phyloP scores from a whole-genome alignment of 148 eudicot species.

The Vaccinium corymbosum region DNA sequence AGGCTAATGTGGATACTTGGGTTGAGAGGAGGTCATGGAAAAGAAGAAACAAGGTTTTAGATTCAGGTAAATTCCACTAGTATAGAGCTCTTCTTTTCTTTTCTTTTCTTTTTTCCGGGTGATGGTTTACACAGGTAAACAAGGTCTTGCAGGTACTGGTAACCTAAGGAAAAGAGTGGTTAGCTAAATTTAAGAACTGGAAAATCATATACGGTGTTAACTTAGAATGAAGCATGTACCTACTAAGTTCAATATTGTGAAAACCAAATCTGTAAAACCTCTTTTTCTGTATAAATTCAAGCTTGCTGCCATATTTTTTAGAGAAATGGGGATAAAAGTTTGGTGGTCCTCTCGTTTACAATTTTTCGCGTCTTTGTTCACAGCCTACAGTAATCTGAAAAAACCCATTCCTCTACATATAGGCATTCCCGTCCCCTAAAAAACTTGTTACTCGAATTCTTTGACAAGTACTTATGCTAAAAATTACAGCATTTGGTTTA shows the following conservation, averaged over 20 bases:
- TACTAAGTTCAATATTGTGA: not conserved
- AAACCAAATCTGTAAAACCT: not conserved
- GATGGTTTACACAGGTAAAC: not conserved
- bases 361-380: not conserved
- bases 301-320: not conserved
- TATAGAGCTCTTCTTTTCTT: not conserved
- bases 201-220: not conserved
- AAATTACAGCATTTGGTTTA: not conserved
- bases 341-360: not conserved
- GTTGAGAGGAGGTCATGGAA: not conserved
- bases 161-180: too few relatives aligned
- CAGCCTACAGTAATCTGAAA: not conserved
- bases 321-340: not conserved
- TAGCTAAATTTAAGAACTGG: not conserved
- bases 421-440: not conserved
- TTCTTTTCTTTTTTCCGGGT: not conserved
- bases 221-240: not conserved
- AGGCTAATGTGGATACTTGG: not conserved
- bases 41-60: constrained; percentile 7
- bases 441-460: not conserved
- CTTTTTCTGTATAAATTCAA: not conserved
- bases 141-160: not conserved
- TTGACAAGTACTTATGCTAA: not conserved
- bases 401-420: not conserved
- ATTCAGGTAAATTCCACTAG: not conserved